A percentile compares a stretch with the other conserved stretches of the same genome.
Conservation (phyloP, 805 yeast genomes). For the Ogataea populi-albae region DNA sequence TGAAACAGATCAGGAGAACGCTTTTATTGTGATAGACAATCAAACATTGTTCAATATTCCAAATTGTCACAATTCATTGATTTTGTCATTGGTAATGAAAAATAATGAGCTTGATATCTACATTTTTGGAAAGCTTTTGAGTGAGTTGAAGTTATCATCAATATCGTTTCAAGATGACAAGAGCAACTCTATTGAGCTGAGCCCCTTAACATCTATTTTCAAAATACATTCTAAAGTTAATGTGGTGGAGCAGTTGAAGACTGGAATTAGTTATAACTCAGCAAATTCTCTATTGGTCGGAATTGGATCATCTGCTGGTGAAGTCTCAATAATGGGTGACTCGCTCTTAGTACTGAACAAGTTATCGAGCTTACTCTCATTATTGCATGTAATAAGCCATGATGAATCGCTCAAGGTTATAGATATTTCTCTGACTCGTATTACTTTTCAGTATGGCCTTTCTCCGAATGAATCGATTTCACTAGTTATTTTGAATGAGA, state of each 20-base stretch:
- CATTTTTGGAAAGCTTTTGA: slow-evolving; percentile 33
- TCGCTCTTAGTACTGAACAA: slow-evolving; percentile 27
- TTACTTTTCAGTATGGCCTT: slow-evolving; percentile 33
- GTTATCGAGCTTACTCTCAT: slow-evolving; percentile 27
- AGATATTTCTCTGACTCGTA: slow-evolving; percentile 26
- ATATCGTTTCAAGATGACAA: slow-evolving; percentile 27
- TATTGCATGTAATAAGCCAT: slow-evolving; percentile 29
- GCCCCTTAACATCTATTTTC: slow-evolving; percentile 27
- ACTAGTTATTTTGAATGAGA: slow-evolving; percentile 21
- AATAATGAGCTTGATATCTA: slow-evolving; percentile 30
- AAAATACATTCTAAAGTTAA: slow-evolving; percentile 28
- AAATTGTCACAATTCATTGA: slow-evolving; percentile 34
- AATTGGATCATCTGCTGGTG: slow-evolving; percentile 5
- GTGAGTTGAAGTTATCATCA: slow-evolving; percentile 24
- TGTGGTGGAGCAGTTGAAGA: slow-evolving; percentile 22
- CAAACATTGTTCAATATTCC: slow-evolving; percentile 36
- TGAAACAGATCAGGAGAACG: slow-evolving; percentile 27
- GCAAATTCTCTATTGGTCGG: slow-evolving; percentile 2
- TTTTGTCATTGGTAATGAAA: slow-evolving; percentile 29
- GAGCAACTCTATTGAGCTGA: slow-evolving; percentile 22
- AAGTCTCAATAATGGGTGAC: slow-evolving; percentile 22
- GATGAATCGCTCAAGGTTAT: slow-evolving; percentile 28
- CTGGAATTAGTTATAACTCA: slow-evolving; percentile 6
- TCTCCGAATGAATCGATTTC: slow-evolving; percentile 26
- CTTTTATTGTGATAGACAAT: slow-evolving; percentile 34